phyloP scores from a whole-genome alignment of 371 early-diverging fungal species.

The Syncephalis fuscata region DNA sequence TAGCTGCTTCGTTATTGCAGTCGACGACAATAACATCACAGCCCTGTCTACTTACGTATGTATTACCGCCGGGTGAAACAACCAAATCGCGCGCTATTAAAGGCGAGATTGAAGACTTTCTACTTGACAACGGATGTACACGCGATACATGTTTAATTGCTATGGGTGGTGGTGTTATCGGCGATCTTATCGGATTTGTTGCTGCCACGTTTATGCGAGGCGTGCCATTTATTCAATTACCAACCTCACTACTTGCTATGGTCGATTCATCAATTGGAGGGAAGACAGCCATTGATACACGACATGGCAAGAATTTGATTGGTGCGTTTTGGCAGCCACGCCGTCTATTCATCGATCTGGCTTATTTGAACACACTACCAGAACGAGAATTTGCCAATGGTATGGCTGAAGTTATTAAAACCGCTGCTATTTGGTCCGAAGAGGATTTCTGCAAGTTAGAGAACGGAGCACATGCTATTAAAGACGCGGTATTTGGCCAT shows the following conservation, averaged over 20 bases:
- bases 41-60: slow-evolving; percentile 58
- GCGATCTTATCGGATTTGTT: slow-evolving; percentile 89
- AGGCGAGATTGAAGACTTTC: slow-evolving; percentile 81
- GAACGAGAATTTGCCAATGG: slow-evolving; percentile 90
- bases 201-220: slow-evolving; percentile 98
- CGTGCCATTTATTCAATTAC: slow-evolving; percentile 82
- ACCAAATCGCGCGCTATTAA: slow-evolving; percentile 81
- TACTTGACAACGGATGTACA: slow-evolving; percentile 69
- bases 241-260: slow-evolving; percentile 94
- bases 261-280: slow-evolving; percentile 96
- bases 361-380: slow-evolving; percentile 75
- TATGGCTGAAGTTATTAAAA: slow-evolving; percentile 96
- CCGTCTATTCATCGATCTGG: slow-evolving; percentile 81
- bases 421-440: slow-evolving; percentile 84
- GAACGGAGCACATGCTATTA: slow-evolving; percentile 59
- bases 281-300: slow-evolving; percentile 93
- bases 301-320: slow-evolving; percentile 89
- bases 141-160: slow-evolving; percentile 89
- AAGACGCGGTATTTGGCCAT: slow-evolving; percentile 30
- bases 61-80: slow-evolving; percentile 81
- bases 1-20: slow-evolving; percentile 14
- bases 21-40: not conserved
- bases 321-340: slow-evolving; percentile 96
- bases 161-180: slow-evolving; percentile 95
- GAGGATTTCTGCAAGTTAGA: slow-evolving; percentile 80